phyloP scores from a whole-genome alignment of 1,284 basidiomycete genomes.

The Cystobasidium pallidum region DNA sequence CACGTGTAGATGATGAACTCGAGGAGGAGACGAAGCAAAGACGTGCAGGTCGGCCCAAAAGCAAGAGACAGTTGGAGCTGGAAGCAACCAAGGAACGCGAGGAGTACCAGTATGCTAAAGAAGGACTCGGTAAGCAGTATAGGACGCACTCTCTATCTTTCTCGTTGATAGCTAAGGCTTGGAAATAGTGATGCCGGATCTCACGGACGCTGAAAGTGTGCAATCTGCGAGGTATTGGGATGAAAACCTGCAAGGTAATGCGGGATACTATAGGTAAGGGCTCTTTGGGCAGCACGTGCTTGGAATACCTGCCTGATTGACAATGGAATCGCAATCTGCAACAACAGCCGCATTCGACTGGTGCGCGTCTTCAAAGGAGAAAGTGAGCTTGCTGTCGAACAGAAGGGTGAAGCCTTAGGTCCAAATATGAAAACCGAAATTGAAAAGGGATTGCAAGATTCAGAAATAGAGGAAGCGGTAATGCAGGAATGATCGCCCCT shows the following conservation, averaged over 20 bases:
- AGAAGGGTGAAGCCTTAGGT: conserved; percentile 22
- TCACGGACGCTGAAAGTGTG: conserved; percentile 20
- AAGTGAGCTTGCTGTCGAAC: conserved; percentile 22
- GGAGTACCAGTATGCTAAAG: conserved; percentile 31
- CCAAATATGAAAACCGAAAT: conserved; percentile 22
- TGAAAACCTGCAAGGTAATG: conserved; percentile 24
- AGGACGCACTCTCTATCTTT: neutral
- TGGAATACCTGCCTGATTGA: neutral
- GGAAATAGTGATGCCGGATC: conserved; percentile 34
- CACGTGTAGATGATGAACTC: conserved; percentile 10
- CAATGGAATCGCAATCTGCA: neutral
- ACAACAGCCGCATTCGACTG: conserved; percentile 34
- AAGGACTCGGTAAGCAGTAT: conserved; percentile 28
- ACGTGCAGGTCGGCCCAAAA: conserved; percentile 33
- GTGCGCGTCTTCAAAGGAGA: conserved; percentile 37
- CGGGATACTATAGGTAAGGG: conserved; percentile 35
- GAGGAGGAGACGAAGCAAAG: conserved; percentile 28
- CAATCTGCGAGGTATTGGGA: conserved; percentile 35
- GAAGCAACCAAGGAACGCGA: conserved; percentile 29
- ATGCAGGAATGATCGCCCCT: conserved; percentile 2
- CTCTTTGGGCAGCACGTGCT: conserved; percentile 3
- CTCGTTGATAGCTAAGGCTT: neutral
- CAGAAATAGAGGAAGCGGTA: conserved; percentile 15
- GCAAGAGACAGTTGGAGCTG: conserved; percentile 40
- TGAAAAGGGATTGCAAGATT: neutral